These are phyloP conservation scores for Blastobotrys robertii DNA, from an alignment of 805 yeast species.

Conservation along the genomic window DNA sequence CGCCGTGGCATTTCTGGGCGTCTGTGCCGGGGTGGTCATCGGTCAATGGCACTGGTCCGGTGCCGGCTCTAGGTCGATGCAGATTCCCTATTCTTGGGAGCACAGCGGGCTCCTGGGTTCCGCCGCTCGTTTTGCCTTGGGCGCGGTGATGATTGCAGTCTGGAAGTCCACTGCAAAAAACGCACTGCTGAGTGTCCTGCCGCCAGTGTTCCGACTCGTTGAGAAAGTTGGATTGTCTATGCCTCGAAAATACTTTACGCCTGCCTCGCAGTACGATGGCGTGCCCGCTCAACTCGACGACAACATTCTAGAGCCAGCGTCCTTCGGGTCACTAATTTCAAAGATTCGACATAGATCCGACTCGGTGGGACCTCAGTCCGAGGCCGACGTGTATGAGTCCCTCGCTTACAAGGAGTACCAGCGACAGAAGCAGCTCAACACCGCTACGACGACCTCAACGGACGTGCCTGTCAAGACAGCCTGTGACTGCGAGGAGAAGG, in stretches of 20 bases:
- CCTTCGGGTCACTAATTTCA: slow-evolving; percentile 24
- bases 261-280: slow-evolving; percentile 28
- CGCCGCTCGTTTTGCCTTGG: slow-evolving; percentile 44
- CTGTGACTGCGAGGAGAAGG: slow-evolving; percentile 2
- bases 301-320: slow-evolving; percentile 23
- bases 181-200: slow-evolving; percentile 44
- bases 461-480: background rate
- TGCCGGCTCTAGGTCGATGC: slow-evolving; percentile 6
- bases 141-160: slow-evolving; percentile 47
- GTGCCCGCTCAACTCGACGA: slow-evolving; percentile 28
- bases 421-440: slow-evolving; percentile 9
- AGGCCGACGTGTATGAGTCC: slow-evolving; percentile 33
- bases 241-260: slow-evolving; percentile 32
- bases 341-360: slow-evolving; percentile 25
- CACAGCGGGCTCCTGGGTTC: slow-evolving; percentile 24
- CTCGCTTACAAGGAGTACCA: slow-evolving; percentile 25
- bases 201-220: slow-evolving; percentile 44
- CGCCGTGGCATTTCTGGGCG: slow-evolving; percentile 87
- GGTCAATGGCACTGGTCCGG: slow-evolving; percentile 38
- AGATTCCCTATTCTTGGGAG: slow-evolving; percentile 12
- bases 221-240: slow-evolving; percentile 29
- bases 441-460: background rate
- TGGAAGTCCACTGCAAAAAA: slow-evolving; percentile 77
- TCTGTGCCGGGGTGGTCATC: slow-evolving; percentile 65
- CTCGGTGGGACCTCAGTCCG: slow-evolving; percentile 34